Conservation (phyloP, 139 green algal genomes). For the Asterochloris sp. region DNA sequence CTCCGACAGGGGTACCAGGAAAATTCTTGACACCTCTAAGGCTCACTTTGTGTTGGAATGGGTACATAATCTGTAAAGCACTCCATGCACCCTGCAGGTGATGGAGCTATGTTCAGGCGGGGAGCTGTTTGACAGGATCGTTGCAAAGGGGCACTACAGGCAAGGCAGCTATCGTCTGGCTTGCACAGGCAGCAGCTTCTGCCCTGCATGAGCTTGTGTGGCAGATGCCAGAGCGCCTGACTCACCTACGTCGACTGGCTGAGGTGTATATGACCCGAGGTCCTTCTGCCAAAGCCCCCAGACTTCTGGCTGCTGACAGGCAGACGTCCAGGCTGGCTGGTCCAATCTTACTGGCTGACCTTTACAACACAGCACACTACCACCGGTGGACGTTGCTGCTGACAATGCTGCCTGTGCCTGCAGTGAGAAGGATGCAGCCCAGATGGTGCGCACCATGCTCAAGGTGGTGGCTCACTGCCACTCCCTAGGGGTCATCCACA, state of each 20-base stretch:
- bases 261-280: too few species aligned
- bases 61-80: neutral
- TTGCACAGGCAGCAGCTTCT: neutral
- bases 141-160: conserved; percentile 75
- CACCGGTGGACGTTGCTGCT: neutral
- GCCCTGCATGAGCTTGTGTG: neutral
- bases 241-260: too few species aligned
- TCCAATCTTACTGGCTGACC: neutral
- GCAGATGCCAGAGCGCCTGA: neutral
- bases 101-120: conserved; percentile 90
- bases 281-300: too few species aligned
- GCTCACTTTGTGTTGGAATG: neutral
- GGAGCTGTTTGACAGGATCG: conserved; percentile 97
- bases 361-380: neutral
- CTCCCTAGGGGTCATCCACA: conserved; percentile 92
- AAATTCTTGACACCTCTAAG: neutral
- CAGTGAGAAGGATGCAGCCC: conserved; percentile 80
- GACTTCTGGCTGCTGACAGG: neutral
- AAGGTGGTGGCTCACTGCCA: conserved; percentile 92
- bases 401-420: conserved; percentile 1
- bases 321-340: neutral
- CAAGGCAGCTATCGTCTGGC: neutral
- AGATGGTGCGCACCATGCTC: conserved; percentile 84
- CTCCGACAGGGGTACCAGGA: neutral
- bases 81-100: conserved; percentile 24